A percentile compares a stretch with the other conserved stretches of the same genome.
phyloP scores from a whole-genome alignment of 768 basidiomycete species.

The Leccinum subtestaceum region DNA sequence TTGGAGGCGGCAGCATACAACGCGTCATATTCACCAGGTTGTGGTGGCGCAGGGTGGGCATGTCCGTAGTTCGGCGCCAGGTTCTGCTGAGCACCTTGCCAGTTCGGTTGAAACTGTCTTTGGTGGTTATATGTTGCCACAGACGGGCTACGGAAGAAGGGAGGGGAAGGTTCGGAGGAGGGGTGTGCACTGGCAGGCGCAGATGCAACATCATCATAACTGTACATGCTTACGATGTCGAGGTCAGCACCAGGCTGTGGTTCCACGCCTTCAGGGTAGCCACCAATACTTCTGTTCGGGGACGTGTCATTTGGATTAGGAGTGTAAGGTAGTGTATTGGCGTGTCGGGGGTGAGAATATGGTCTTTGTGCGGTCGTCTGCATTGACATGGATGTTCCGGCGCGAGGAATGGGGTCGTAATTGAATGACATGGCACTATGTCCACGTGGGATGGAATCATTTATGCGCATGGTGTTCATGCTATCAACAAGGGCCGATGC shows the following conservation, averaged over 20 bases:
- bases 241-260: conserved; percentile 30
- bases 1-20: conserved; percentile 77
- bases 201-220: conserved; percentile 37
- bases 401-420: conserved; percentile 50
- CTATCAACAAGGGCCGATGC: conserved; percentile 45
- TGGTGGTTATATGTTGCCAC: conserved; percentile 17
- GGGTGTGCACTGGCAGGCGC: conserved; percentile 31
- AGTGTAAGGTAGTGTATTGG: conserved; percentile 39
- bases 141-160: conserved; percentile 21
- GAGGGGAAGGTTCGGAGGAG: conserved; percentile 20
- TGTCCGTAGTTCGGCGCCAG: conserved; percentile 20
- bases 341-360: conserved; percentile 39
- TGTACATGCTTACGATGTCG: conserved; percentile 38
- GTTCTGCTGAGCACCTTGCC: conserved; percentile 30
- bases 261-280: conserved; percentile 26
- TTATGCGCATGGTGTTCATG: conserved; percentile 54
- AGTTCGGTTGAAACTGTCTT: conserved; percentile 22
- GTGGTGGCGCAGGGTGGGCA: conserved; percentile 23
- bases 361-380: conserved; percentile 32
- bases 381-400: conserved; percentile 57
- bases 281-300: conserved; percentile 27
- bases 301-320: conserved; percentile 21
- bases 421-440: conserved; percentile 28
- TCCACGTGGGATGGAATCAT: conserved; percentile 37
- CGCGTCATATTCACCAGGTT: conserved; percentile 47